These are phyloP conservation scores for Pseudogymnoascus sp. DNA, from an alignment of 2,329 filamentous ascomycete species.

Conservation along the genomic window DNA sequence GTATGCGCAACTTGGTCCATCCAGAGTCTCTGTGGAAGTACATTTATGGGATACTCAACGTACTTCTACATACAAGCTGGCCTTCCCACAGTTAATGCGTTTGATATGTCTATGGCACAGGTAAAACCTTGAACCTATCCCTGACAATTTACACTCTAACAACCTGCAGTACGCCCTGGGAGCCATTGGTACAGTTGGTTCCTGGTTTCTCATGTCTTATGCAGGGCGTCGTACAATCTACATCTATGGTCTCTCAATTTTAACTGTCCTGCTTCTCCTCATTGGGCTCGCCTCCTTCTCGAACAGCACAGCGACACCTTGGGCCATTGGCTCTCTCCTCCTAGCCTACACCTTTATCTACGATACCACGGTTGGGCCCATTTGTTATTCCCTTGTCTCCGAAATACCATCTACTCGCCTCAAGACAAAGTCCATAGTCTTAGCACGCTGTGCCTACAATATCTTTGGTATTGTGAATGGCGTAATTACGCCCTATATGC, in stretches of 20 bases:
- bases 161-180: slow-evolving; percentile 38
- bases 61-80: slow-evolving; percentile 58
- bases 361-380: slow-evolving; percentile 78
- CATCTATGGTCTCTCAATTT: slow-evolving; percentile 64
- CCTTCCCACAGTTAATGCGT: slow-evolving; percentile 45
- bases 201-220: slow-evolving; percentile 42
- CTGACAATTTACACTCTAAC: neutral
- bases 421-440: slow-evolving; percentile 83
- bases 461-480: slow-evolving; percentile 75
- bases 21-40: slow-evolving; percentile 58
- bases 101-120: slow-evolving; percentile 58
- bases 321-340: slow-evolving; percentile 57
- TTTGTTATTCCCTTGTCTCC: slow-evolving; percentile 79
- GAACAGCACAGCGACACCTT: slow-evolving; percentile 34
- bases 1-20: slow-evolving; percentile 53
- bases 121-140: slow-evolving; percentile 25
- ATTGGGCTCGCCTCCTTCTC: slow-evolving; percentile 50
- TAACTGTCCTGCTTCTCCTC: slow-evolving; percentile 70
- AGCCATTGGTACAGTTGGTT: slow-evolving; percentile 44
- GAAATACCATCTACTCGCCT: slow-evolving; percentile 76
- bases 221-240: slow-evolving; percentile 60
- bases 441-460: slow-evolving; percentile 64
- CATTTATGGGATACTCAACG: slow-evolving; percentile 60
- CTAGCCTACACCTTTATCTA: slow-evolving; percentile 74
- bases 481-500: slow-evolving; percentile 82